Evolutionary conservation across 192 early-diverging fungal species (phyloP).

Genomic region (Coemansia sp.): DNA sequence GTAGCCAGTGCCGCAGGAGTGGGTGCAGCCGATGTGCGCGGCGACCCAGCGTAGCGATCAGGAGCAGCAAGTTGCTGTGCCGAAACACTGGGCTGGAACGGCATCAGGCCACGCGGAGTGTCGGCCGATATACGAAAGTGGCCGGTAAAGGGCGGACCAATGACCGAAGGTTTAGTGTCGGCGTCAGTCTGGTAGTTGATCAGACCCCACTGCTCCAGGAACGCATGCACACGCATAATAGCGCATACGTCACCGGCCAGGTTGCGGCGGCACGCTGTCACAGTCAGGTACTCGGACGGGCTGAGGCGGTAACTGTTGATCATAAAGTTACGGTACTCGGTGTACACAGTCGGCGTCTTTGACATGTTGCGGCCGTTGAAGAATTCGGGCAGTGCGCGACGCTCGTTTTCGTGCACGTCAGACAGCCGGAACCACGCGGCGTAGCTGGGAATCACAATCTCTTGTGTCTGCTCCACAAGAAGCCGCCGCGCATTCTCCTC

Average conservation of each 20-base stretch:
- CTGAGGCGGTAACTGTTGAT: slow-evolving; percentile 95
- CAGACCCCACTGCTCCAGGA: slow-evolving; percentile 98
- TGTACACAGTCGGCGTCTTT: slow-evolving; percentile 90
- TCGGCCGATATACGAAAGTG: slow-evolving; percentile 96
- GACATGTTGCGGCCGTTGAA: slow-evolving; percentile 90
- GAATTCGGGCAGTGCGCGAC: slow-evolving; percentile 90
- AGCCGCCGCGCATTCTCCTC: slow-evolving; percentile 70
- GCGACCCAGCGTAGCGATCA: slow-evolving; percentile 8
- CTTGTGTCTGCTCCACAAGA: slow-evolving; percentile 68
- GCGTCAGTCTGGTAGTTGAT: slow-evolving; percentile 99
- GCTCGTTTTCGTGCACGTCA: slow-evolving; percentile 83
- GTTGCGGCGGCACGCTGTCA: slow-evolving; percentile 95
- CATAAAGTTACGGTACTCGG: slow-evolving; percentile 98
- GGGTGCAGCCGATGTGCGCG: slow-evolving; percentile 27
- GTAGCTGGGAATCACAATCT: slow-evolving; percentile 82
- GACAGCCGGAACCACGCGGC: slow-evolving; percentile 89
- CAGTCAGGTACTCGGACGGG: slow-evolving; percentile 93
- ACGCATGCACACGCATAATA: slow-evolving; percentile 97
- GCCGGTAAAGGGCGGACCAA: slow-evolving; percentile 96
- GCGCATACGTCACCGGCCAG: slow-evolving; percentile 98
- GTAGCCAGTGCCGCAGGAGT: slow-evolving; percentile 46
- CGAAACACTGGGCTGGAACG: slow-evolving; percentile 68
- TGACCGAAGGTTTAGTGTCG: slow-evolving; percentile 83
- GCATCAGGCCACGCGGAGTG: slow-evolving; percentile 88
- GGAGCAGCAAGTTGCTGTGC: slow-evolving; percentile 23